Percentiles rank a stretch among this genome's conserved stretches.
phyloP scores from a whole-genome alignment of 805 yeast species.

The Saturnispora dispora region DNA sequence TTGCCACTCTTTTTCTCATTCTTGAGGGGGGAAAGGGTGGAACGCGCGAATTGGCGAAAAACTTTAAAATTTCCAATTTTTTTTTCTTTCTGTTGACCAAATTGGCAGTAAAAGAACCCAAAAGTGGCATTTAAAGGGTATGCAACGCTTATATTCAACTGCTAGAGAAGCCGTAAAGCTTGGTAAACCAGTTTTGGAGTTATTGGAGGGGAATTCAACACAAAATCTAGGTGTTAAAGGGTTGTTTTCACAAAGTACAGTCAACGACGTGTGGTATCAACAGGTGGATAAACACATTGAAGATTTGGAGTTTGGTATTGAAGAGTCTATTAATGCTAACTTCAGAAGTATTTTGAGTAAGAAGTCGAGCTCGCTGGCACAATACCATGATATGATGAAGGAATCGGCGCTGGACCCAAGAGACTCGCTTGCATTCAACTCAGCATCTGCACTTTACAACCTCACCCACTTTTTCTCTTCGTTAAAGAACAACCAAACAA shows the following conservation, averaged over 20 bases:
- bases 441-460: slow-evolving; percentile 39
- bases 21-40: background rate
- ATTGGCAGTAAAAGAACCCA: background rate
- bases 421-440: slow-evolving; percentile 21
- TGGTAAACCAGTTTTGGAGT: background rate
- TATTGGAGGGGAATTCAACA: background rate
- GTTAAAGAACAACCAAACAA: slow-evolving; percentile 23
- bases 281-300: slow-evolving; percentile 33
- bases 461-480: slow-evolving; percentile 41
- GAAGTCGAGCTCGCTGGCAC: slow-evolving; percentile 14
- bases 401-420: slow-evolving; percentile 38
- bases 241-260: slow-evolving; percentile 36
- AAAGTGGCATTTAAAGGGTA: background rate
- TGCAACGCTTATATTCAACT: background rate
- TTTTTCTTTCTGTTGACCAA: background rate
- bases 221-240: slow-evolving; percentile 37
- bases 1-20: background rate
- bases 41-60: background rate
- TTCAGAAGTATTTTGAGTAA: background rate
- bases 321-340: slow-evolving; percentile 16
- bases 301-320: slow-evolving; percentile 32
- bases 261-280: slow-evolving; percentile 43
- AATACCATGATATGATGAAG: slow-evolving; percentile 29
- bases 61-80: background rate
- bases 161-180: background rate